Percentiles rank a stretch among this genome's conserved stretches.
These are phyloP conservation scores for Canavalia gladiata DNA, from an alignment of 306 rosid species.

Conservation along the genomic window DNA sequence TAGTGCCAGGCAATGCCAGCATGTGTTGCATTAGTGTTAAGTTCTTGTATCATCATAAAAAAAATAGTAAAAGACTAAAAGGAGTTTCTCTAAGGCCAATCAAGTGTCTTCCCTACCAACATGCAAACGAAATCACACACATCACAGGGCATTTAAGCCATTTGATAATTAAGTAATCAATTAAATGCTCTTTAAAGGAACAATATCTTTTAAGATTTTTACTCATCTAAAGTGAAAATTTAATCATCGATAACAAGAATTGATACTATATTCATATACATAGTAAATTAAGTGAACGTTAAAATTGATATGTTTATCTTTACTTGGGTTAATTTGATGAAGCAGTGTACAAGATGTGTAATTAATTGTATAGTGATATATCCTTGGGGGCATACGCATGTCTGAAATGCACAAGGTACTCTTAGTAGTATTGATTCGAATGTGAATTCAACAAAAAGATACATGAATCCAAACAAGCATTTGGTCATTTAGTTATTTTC, in stretches of 20 bases:
- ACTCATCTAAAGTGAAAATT: background rate
- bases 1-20: conserved; percentile 57
- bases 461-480: background rate
- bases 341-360: background rate
- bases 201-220: background rate
- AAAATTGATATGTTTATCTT: background rate
- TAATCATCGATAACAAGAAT: background rate
- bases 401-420: too few relatives aligned
- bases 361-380: background rate
- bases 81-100: conserved; percentile 38
- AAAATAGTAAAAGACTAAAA: conserved; percentile 37
- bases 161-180: conserved; percentile 1
- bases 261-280: background rate
- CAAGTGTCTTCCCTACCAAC: background rate
- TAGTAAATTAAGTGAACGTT: background rate
- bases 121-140: conserved; percentile 14
- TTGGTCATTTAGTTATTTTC: background rate
- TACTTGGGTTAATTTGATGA: conserved; percentile 3
- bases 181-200: conserved; percentile 5
- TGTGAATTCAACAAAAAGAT: too few relatives aligned
- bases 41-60: conserved; percentile 23
- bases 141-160: conserved; percentile 40
- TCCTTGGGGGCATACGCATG: background rate
- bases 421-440: too few relatives aligned
- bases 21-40: conserved; percentile 50